Evolutionary conservation across 345 rosid species (phyloP).

Genomic region (Rubroshorea leprosula): DNA sequence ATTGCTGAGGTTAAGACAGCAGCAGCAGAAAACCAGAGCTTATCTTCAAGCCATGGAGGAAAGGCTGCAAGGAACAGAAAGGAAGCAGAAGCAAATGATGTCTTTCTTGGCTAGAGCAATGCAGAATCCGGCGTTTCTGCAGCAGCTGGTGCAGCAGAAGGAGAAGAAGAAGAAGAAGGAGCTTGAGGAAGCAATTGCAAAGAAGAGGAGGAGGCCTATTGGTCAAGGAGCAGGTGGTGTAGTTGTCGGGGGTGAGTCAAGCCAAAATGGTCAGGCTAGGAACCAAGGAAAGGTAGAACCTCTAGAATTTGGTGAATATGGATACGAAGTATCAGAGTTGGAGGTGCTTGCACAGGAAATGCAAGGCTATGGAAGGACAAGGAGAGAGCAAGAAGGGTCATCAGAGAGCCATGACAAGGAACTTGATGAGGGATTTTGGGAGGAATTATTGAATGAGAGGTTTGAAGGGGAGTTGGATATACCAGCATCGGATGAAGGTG

Average conservation of each 20-base stretch:
- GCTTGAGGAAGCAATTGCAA: slow-evolving; percentile 44
- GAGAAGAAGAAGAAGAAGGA: slow-evolving; percentile 47
- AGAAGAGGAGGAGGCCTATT: slow-evolving; percentile 44
- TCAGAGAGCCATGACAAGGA: slow-evolving; percentile 26
- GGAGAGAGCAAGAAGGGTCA: slow-evolving; percentile 25
- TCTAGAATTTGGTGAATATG: slow-evolving; percentile 32
- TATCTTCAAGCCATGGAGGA: slow-evolving; percentile 61
- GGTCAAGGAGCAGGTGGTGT: slow-evolving; percentile 22
- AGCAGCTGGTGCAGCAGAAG: slow-evolving; percentile 45
- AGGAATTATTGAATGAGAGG: slow-evolving; percentile 46
- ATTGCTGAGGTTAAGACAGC: slow-evolving; percentile 59
- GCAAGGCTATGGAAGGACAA: slow-evolving; percentile 53
- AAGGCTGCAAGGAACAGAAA: slow-evolving; percentile 60
- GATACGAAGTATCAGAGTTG: slow-evolving; percentile 55
- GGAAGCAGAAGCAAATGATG: slow-evolving; percentile 87
- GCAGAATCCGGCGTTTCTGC: slow-evolving; percentile 57
- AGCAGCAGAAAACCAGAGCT: slow-evolving; percentile 57
- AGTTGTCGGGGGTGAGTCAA: slow-evolving; percentile 18
- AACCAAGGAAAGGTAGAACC: slow-evolving; percentile 40
- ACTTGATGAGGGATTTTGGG: slow-evolving; percentile 65
- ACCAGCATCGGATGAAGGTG: slow-evolving; percentile 19
- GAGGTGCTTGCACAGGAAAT: slow-evolving; percentile 84
- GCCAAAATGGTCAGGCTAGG: slow-evolving; percentile 1
- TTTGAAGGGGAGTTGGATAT: slow-evolving; percentile 39
- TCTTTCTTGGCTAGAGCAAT: slow-evolving; percentile 66